Percentiles rank a stretch among this genome's conserved stretches.
phyloP scores from a whole-genome alignment of 306 rosid genomes.

The Sechiopsis laciniata region DNA sequence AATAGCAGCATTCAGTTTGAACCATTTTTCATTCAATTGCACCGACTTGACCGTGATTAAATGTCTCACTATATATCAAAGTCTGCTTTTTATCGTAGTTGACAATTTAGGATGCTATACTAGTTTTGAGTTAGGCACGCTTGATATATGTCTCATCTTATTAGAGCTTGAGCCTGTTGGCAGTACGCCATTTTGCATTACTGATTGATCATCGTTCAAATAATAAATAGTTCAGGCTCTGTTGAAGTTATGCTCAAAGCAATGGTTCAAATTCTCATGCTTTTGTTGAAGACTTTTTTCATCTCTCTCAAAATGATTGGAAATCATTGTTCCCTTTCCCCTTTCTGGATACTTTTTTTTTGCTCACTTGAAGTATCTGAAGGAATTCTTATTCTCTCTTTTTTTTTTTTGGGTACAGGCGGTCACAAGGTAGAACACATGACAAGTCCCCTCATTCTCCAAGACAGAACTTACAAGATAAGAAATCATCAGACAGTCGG shows the following conservation, averaged over 20 bases:
- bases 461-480: constrained; percentile 31
- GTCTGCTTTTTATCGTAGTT: background rate
- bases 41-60: background rate
- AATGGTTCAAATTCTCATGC: background rate
- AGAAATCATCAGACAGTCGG: constrained; percentile 30
- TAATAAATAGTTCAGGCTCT: background rate
- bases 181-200: background rate
- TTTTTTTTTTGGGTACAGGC: constrained; percentile 36
- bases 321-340: background rate
- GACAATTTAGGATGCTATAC: background rate
- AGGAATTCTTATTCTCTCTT: background rate
- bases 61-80: background rate
- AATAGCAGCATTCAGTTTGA: background rate
- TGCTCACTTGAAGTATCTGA: background rate
- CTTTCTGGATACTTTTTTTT: background rate
- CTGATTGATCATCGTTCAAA: background rate
- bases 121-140: constrained; percentile 6
- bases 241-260: background rate
- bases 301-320: background rate
- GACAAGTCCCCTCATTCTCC: constrained; percentile 50
- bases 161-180: background rate
- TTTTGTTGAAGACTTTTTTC: background rate
- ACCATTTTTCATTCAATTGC: background rate
- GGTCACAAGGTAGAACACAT: constrained; percentile 34
- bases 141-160: background rate